phyloP scores from a whole-genome alignment of 2,329 filamentous ascomycete genomes.

The Cordyceps cicadae region DNA sequence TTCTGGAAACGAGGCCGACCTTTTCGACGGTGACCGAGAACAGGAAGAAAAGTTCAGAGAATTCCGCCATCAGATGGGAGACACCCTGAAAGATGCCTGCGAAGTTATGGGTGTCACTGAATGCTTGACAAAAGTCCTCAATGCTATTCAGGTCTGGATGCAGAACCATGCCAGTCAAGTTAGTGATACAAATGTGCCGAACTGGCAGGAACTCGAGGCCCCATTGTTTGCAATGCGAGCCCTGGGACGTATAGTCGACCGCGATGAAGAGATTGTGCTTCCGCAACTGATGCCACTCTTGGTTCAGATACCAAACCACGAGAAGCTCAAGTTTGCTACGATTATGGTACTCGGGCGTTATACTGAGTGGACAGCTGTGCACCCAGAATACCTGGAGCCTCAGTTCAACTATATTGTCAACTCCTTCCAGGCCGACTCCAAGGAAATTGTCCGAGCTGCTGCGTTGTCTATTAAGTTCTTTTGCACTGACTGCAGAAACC shows the following conservation, averaged over 20 bases:
- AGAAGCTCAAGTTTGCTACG: slow-evolving; percentile 96
- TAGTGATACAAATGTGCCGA: slow-evolving; percentile 65
- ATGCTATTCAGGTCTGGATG: slow-evolving; percentile 83
- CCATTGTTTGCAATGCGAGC: slow-evolving; percentile 92
- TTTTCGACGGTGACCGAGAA: slow-evolving; percentile 93
- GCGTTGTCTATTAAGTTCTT: slow-evolving; percentile 95
- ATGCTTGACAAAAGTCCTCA: slow-evolving; percentile 81
- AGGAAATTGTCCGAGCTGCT: slow-evolving; percentile 84
- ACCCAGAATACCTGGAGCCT: slow-evolving; percentile 83
- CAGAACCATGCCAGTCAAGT: slow-evolving; percentile 70
- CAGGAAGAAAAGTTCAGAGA: slow-evolving; percentile 95
- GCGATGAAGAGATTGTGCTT: slow-evolving; percentile 77
- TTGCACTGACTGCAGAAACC: slow-evolving; percentile 85
- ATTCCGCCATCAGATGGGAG: slow-evolving; percentile 94
- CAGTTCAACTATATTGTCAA: slow-evolving; percentile 95
- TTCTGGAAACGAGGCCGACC: slow-evolving; percentile 63
- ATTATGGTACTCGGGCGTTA: slow-evolving; percentile 97
- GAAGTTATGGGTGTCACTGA: slow-evolving; percentile 91
- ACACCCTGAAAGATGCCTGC: slow-evolving; percentile 93
- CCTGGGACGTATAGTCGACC: slow-evolving; percentile 92
- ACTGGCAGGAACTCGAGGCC: slow-evolving; percentile 95
- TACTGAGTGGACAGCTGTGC: slow-evolving; percentile 93
- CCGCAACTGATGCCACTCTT: slow-evolving; percentile 88
- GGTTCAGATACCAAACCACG: slow-evolving; percentile 87
- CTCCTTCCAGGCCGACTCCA: slow-evolving; percentile 80